A percentile compares a stretch with the other conserved stretches of the same genome.
Evolutionary conservation across 257 asterid species (phyloP).

Genomic region (Solanum gracilifrons): DNA sequence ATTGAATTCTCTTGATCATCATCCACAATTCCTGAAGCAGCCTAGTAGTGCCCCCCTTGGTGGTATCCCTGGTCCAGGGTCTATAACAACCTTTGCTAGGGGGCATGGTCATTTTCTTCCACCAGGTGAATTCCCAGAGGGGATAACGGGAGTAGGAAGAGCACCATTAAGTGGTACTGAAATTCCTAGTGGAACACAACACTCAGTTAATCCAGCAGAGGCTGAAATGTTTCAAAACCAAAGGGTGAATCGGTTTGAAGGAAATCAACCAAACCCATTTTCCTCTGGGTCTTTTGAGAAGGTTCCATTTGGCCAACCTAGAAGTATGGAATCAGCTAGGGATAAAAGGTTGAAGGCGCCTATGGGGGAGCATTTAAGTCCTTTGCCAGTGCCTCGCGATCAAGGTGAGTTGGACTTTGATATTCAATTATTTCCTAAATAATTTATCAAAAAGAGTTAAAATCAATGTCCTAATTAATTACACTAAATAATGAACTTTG

Average conservation of each 20-base stretch:
- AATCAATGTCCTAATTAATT: background rate
- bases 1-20: constrained; percentile 22
- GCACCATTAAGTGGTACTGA: constrained; percentile 35
- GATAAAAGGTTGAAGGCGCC: constrained; percentile 39
- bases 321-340: constrained; percentile 29
- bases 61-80: constrained; percentile 11
- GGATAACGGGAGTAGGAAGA: constrained; percentile 27
- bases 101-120: constrained; percentile 34
- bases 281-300: constrained; percentile 28
- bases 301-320: constrained; percentile 23
- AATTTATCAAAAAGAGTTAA: background rate
- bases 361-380: constrained; percentile 30
- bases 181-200: constrained; percentile 30
- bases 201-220: constrained; percentile 23
- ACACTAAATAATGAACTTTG: background rate
- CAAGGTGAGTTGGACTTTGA: constrained; percentile 34
- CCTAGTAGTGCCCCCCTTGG: constrained; percentile 9
- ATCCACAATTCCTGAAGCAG: constrained; percentile 8
- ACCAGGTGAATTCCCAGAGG: constrained; percentile 35
- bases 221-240: constrained; percentile 27
- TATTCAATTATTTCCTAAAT: background rate
- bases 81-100: constrained; percentile 23
- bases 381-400: constrained; percentile 31
- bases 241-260: constrained; percentile 15
- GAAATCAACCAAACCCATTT: constrained; percentile 5